A percentile compares a stretch with the other conserved stretches of the same genome.
These are phyloP conservation scores for Aspergillus fructus DNA, from an alignment of 2,329 filamentous ascomycete genomes.

Conservation along the genomic window DNA sequence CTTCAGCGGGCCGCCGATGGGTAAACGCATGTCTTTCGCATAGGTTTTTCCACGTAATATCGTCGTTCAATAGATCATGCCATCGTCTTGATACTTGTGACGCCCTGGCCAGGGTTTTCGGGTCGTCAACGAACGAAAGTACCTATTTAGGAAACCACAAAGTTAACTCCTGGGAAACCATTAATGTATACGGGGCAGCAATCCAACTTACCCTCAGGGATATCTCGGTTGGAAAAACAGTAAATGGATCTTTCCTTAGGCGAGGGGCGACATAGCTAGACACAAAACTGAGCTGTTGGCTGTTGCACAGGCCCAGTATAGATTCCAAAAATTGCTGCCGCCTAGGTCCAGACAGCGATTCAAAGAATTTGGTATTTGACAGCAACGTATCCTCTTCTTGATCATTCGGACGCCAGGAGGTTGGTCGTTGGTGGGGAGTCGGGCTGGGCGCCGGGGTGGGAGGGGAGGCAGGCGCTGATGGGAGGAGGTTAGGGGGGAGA, in stretches of 20 bases:
- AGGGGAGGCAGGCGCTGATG: slow-evolving; percentile 64
- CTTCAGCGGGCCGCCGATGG: slow-evolving; percentile 62
- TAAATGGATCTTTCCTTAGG: slow-evolving; percentile 95
- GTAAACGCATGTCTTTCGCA: slow-evolving; percentile 97
- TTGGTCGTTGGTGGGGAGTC: slow-evolving; percentile 61
- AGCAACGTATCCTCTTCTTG: slow-evolving; percentile 81
- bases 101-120: slow-evolving; percentile 85
- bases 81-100: slow-evolving; percentile 96
- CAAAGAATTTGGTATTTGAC: slow-evolving; percentile 76
- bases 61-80: slow-evolving; percentile 90
- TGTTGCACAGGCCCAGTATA: slow-evolving; percentile 89
- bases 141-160: slow-evolving; percentile 57
- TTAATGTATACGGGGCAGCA: background rate
- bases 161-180: slow-evolving; percentile 12
- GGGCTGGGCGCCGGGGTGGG: slow-evolving; percentile 68
- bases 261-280: slow-evolving; percentile 93
- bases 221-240: slow-evolving; percentile 85
- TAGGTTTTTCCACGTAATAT: slow-evolving; percentile 97
- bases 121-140: slow-evolving; percentile 94
- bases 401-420: slow-evolving; percentile 45
- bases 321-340: slow-evolving; percentile 81
- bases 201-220: slow-evolving; percentile 71
- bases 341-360: slow-evolving; percentile 71
- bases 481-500: slow-evolving; percentile 61
- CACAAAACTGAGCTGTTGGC: slow-evolving; percentile 91